Conservation (phyloP, 1,284 basidiomycete species). For the Tilletia caries region DNA sequence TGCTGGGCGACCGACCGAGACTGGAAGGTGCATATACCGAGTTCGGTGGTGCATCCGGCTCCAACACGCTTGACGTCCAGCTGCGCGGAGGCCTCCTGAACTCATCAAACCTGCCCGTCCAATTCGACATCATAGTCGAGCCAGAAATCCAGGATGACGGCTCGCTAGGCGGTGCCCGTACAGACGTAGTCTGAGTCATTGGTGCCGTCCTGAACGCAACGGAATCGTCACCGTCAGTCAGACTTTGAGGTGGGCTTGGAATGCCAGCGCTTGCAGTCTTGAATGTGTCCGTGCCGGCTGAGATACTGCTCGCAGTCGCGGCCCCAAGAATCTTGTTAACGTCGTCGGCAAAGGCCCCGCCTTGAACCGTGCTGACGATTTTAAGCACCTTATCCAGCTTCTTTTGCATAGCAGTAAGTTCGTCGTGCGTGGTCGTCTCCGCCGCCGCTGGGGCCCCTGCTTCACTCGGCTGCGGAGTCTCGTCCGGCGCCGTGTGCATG, state of each 20-base stretch:
- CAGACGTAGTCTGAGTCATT: neutral
- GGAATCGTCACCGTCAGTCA: neutral
- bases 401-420: slow-evolving; percentile 39
- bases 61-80: slow-evolving; percentile 32
- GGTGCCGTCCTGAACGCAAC: neutral
- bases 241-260: slow-evolving; percentile 10
- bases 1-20: neutral
- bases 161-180: neutral
- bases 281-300: neutral
- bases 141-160: slow-evolving; percentile 3
- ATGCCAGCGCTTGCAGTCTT: slow-evolving; percentile 8
- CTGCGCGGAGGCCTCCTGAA: slow-evolving; percentile 33
- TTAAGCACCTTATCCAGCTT: slow-evolving; percentile 40
- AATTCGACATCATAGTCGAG: slow-evolving; percentile 5
- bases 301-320: neutral
- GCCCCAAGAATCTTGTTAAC: neutral
- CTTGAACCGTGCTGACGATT: slow-evolving; percentile 30
- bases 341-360: neutral
- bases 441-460: neutral
- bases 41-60: slow-evolving; percentile 37
- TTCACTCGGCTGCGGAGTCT: neutral
- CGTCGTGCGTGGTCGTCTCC: slow-evolving; percentile 18
- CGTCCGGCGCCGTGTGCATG: slow-evolving; percentile 5
- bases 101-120: slow-evolving; percentile 17
- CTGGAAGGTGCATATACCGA: slow-evolving; percentile 21